Conservation (phyloP, 1,284 basidiomycete genomes). For the Moniliophthora roreri region DNA sequence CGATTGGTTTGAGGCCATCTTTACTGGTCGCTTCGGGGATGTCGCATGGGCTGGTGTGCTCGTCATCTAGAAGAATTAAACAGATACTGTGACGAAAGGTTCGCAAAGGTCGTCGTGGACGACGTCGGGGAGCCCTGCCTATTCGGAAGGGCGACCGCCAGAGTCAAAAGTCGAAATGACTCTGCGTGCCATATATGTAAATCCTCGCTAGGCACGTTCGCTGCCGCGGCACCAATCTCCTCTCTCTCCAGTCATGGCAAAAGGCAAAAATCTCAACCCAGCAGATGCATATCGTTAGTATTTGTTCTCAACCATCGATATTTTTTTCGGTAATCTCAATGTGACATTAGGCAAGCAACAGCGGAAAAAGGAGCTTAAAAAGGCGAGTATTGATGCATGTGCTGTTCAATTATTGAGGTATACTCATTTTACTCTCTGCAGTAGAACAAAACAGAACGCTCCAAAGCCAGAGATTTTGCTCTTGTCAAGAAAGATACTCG, state of each 20-base stretch:
- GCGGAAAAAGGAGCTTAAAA: conserved; percentile 88
- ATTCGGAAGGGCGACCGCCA: conserved; percentile 24
- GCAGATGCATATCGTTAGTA: conserved; percentile 78
- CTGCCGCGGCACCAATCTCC: conserved; percentile 25
- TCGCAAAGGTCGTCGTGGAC: not conserved
- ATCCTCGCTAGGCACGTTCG: conserved; percentile 5
- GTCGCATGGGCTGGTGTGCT: conserved; percentile 29
- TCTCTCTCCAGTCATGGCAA: conserved; percentile 60
- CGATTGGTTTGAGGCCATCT: conserved; percentile 66
- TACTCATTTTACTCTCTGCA: conserved; percentile 32
- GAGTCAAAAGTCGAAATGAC: conserved; percentile 5
- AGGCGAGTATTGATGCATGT: conserved; percentile 50
- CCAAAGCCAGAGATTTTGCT: conserved; percentile 78
- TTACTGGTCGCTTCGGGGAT: conserved; percentile 55
- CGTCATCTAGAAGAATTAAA: conserved; percentile 22
- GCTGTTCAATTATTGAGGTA: conserved; percentile 13
- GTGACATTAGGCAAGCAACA: conserved; percentile 71
- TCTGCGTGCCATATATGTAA: conserved; percentile 1
- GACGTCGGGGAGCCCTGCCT: conserved; percentile 23
- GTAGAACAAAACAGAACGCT: conserved; percentile 86
- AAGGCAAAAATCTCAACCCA: conserved; percentile 80
- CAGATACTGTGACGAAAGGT: not conserved
- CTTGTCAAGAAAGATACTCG: conserved; percentile 87
- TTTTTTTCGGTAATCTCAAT: conserved; percentile 11
- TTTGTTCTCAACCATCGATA: too few species aligned